Percentiles rank a stretch among this genome's conserved stretches.
These are phyloP conservation scores for Candida dendrica DNA, from an alignment of 805 yeast species.

Conservation along the genomic window DNA sequence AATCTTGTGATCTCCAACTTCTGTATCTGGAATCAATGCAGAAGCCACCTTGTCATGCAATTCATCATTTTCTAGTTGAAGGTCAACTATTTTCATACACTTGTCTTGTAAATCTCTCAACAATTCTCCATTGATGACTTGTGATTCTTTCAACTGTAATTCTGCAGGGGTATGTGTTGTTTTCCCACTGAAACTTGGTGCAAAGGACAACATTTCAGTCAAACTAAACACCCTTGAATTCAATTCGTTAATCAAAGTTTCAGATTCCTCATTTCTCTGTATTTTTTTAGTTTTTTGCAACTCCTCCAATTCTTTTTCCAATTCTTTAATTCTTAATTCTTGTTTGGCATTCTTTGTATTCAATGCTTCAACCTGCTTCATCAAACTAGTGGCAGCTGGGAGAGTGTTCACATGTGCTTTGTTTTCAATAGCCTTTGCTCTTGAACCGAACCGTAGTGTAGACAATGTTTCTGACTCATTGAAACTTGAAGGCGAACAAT, in stretches of 20 bases:
- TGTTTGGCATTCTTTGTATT: constrained; percentile 12
- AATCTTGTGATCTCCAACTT: constrained; percentile 35
- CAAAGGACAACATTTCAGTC: constrained; percentile 7
- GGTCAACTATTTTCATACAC: constrained; percentile 25
- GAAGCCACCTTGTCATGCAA: constrained; percentile 27
- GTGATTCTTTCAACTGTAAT: constrained; percentile 12
- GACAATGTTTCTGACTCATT: constrained; percentile 63
- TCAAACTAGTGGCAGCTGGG: constrained; percentile 16
- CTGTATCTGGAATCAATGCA: neutral
- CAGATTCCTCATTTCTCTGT: neutral
- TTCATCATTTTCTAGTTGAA: constrained; percentile 36
- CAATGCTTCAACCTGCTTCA: constrained; percentile 15
- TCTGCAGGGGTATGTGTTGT: constrained; percentile 1
- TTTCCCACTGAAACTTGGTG: constrained; percentile 5
- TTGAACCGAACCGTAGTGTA: constrained; percentile 64
- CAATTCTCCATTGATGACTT: constrained; percentile 11
- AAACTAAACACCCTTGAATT: constrained; percentile 9
- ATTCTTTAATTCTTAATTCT: constrained; percentile 8
- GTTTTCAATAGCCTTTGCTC: constrained; percentile 65
- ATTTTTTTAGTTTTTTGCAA: neutral
- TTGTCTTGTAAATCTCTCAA: constrained; percentile 19
- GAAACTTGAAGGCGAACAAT: constrained; percentile 57
- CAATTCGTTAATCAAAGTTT: neutral
- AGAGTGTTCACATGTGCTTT: constrained; percentile 48
- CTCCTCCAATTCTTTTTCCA: constrained; percentile 11